Evolutionary conservation across 2,329 filamentous ascomycete species (phyloP), one percentile per base, ranked within the genome.

Genomic region (Chaetothyriales sp.): DNA sequence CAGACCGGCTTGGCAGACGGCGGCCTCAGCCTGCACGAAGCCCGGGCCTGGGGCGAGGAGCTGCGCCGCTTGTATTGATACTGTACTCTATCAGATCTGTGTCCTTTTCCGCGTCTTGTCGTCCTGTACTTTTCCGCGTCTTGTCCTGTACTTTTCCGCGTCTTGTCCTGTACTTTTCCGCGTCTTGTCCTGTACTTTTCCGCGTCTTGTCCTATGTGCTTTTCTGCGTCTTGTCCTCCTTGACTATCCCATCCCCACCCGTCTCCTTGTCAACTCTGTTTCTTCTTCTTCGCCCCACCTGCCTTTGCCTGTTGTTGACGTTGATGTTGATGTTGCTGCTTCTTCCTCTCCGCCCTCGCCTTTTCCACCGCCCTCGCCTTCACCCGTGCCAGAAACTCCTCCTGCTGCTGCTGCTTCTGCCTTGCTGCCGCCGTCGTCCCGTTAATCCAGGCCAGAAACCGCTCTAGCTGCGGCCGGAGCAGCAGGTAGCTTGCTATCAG

Each of bases 1-100:
- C 73, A 73, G 1, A 54, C 50, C 25, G 59, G 59, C 2, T 43
- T 61, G 19, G 56, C 47, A 9, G 51, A 54, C 18, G 47, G 45
- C 4, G 49, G 29, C 5, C 19, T 5, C 10, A 49, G 50, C n/a
- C 54, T 61, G 18, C 49, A 54, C 44, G 54, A 60, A 29, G 52
- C 57, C 2, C 51, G 54, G 48, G 49, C 43, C 8, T 61, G 59
- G 59, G 56, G 56, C 5, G 59, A 61, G 44, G 56, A 60, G 46
- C 51, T 61, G 51, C 56, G 58, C 44, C 46, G 59, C 10, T 50
- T 61, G 49, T 60, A 59, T 49, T 61, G 57, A 40, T 33, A 33
- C 7, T 33, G 7, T 33, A 33, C 29, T 33, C 29, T 33, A 33
- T 8, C 2, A 2, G 2, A 33, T 33, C 10, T 33, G 5, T 29